Base-by-base conservation (phyloP, 2,329 filamentous ascomycete species). In the Diaporthe sp. region DNA sequence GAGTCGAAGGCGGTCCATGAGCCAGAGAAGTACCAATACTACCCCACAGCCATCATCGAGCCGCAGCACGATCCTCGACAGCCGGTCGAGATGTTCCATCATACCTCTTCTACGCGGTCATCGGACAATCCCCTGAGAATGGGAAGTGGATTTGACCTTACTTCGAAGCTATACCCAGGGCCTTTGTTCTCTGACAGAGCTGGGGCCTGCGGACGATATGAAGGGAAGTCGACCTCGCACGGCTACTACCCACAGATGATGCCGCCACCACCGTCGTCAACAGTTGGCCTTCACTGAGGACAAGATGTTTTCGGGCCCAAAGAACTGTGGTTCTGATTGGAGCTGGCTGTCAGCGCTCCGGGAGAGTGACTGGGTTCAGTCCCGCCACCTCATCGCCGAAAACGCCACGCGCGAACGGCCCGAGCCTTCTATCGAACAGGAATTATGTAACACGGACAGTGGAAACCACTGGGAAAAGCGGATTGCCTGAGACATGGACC, bases 11-110 rank as follows among this genome's bases (percentile, higher is more conserved):
- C 84, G 2, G 86, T 90, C 57, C 83, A 86, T 0, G 85, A 82
- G 17, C 81, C 85, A 19, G 90, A 89, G 77, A 86, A 85, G 0
- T 91, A 91, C 76, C 87, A 89, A 74, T 91, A 91, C 78, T 91
- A 88, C 77, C 87, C 88, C 0, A 83, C 84, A 0, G 78, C 88
- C 3, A 85, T 90, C 65, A 90, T 89, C 78, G 88, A 90, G 65
- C 82, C 82, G 28, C 83, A 85, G 4, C 81, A 84, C 39, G 87
- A 89, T 65, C 81, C 85, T 1, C 82, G 85, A 51, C 83, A 82
- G 17, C 81, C 82, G 1, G 85, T 91, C 28, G 89, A 91, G 74
- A 84, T 90, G 80, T 91, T 89, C 78, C 78, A 81, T 7, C 77
- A 80, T 79, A 83, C 78, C 81, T 39, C 65, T 42, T 84, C 80